Evolutionary conservation across 1,284 basidiomycete species (phyloP).

Genomic region (Neotropicomus parvogracilis): DNA sequence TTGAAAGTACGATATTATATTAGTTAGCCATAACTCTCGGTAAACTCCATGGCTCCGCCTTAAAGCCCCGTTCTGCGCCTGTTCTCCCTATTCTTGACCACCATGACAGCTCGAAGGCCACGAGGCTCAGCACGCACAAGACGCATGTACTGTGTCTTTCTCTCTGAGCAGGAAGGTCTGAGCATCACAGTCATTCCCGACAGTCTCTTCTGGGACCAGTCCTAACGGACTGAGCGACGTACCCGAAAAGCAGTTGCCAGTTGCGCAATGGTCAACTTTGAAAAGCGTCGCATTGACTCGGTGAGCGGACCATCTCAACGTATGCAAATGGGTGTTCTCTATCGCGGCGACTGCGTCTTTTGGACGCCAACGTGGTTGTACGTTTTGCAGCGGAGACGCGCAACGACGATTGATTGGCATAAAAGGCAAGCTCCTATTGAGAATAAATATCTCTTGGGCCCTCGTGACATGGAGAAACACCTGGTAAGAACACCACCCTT

Average conservation of each 20-base stretch:
- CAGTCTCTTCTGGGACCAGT: conserved; percentile 50
- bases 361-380: conserved; percentile 8
- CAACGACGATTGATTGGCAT: too few species aligned
- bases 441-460: too few species aligned
- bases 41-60: too few species aligned
- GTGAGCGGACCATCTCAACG: conserved; percentile 13
- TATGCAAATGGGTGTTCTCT: conserved; percentile 13
- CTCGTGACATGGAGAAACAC: too few species aligned
- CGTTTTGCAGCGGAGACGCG: too few species aligned
- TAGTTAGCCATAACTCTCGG: too few species aligned
- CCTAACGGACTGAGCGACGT: conserved; percentile 44
- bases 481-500: too few species aligned
- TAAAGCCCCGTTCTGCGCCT: too few species aligned
- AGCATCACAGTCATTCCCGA: conserved; percentile 49
- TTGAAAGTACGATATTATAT: too few species aligned
- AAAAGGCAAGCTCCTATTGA: too few species aligned
- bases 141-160: conserved; percentile 27
- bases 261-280: conserved; percentile 28
- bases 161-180: conserved; percentile 63
- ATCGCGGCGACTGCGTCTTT: conserved; percentile 21
- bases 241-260: conserved; percentile 45
- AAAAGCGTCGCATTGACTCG: conserved; percentile 35
- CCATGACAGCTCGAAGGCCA: conserved; percentile 47
- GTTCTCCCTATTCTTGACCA: too few species aligned
- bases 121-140: conserved; percentile 50